Evolutionary conservation across 306 rosid genomes (phyloP), one percentile per base, ranked within the genome.

Genomic region (Cicer chorassanicum): DNA sequence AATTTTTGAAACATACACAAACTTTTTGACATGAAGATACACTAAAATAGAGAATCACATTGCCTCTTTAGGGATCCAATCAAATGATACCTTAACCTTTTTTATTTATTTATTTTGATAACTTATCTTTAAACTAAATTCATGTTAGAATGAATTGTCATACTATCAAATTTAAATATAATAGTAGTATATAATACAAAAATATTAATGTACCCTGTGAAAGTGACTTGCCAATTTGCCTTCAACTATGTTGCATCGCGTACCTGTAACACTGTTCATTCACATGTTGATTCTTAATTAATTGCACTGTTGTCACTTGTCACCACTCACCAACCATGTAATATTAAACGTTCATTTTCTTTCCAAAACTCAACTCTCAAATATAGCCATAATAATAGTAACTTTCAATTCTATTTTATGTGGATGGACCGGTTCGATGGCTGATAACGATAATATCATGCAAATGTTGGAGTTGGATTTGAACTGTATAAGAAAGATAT

Each of bases 281-380:
- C 83, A 80, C 79, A 65, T 73, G 79, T 8, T 44, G 53, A 7
- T 46, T 24, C 34, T 19, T 19, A 7, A 72, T 53, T 54, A 9
- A 11, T 10, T 59, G 12, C 10, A 21, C n/a, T 41, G 19, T 39
- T 6, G 48, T 13, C 24, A 4, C 56, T 13, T 34, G 36, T 29
- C 36, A 2, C 36, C 3, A 4, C 36, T 29, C 36, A 7, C 61
- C 73, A 51, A 61, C 56, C 13, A 34, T 41, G 6, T 34, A 8
- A n/a, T 29, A 29, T 29, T 29, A 29, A 4, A 3, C 36, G 0
- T 29, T 29, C 36, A 29, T 29, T 29, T 29, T 29, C 36, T 29
- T 29, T 29, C 5, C 34, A 24, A 24, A 24, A 24, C 34, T 24
- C 34, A 2, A 24, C 36, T 29, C 36, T 29, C 36, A 4, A 29